phyloP scores from a whole-genome alignment of 2,329 filamentous ascomycete species.

The Berkeleyomyces rouxiae region DNA sequence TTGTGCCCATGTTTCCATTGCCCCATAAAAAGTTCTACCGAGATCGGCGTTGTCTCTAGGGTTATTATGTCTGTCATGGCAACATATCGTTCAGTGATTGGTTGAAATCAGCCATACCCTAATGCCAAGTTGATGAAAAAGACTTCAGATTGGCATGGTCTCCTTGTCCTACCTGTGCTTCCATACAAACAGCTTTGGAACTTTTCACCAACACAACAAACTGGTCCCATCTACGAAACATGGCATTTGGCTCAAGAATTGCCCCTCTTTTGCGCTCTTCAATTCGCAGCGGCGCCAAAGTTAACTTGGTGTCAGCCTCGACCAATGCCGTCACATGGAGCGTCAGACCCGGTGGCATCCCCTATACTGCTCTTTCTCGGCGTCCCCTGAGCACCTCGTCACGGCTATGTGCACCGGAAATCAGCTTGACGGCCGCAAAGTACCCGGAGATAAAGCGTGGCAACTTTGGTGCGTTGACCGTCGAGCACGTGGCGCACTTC shows the following conservation, averaged over 20 bases:
- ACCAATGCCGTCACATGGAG: neutral
- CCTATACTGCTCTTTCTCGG: neutral
- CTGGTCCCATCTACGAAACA: neutral
- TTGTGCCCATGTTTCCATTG: neutral
- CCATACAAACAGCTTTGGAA: neutral
- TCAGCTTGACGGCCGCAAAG: constrained; percentile 67
- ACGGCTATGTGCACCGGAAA: constrained; percentile 13
- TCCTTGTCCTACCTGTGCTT: neutral
- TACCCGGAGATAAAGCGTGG: constrained; percentile 75
- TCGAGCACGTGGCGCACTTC: constrained; percentile 71
- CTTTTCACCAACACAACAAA: neutral
- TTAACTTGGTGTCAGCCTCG: neutral
- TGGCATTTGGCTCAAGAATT: constrained; percentile 7
- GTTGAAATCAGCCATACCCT: neutral
- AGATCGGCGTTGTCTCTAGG: neutral
- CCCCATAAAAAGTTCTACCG: neutral
- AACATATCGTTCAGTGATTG: neutral
- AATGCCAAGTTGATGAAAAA: neutral
- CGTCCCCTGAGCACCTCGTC: constrained; percentile 1
- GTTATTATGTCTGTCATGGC: neutral
- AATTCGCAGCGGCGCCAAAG: neutral
- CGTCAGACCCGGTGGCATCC: neutral
- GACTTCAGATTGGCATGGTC: neutral
- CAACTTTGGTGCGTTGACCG: constrained; percentile 56
- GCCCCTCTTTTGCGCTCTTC: constrained; percentile 7